A percentile compares a stretch with the other conserved stretches of the same genome.
Conservation (phyloP, 2,329 filamentous ascomycete genomes). For the Colletotrichum somersetense region DNA sequence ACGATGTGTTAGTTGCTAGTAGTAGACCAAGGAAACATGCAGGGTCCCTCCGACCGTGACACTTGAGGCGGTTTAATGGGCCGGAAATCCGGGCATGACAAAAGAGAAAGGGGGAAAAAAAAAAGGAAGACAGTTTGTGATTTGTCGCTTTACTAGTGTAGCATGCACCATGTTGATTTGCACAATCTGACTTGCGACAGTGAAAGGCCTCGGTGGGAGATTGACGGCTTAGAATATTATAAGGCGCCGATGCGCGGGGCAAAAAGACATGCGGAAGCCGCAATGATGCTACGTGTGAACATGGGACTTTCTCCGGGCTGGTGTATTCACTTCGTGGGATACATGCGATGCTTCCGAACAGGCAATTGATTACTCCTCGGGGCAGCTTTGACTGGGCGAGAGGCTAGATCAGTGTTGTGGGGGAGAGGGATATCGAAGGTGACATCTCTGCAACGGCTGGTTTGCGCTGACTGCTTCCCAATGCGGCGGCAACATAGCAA, state of each 20-base stretch:
- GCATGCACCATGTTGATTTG: neutral
- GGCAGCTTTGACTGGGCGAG: neutral
- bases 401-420: neutral
- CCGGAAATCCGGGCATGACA: conserved; percentile 8
- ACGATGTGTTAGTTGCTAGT: conserved; percentile 12
- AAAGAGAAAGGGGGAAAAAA: neutral
- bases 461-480: neutral
- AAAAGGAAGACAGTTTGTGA: neutral
- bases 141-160: neutral
- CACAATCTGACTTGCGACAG: neutral
- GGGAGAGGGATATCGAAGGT: conserved; percentile 3
- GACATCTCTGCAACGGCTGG: neutral
- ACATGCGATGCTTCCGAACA: neutral
- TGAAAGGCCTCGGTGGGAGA: neutral
- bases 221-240: too few relatives aligned
- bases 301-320: too few relatives aligned
- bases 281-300: too few relatives aligned
- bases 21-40: conserved; percentile 5
- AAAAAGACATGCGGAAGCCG: too few relatives aligned
- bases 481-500: neutral
- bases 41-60: conserved; percentile 1
- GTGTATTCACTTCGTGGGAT: too few relatives aligned
- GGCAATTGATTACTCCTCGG: neutral
- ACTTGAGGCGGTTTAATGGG: conserved; percentile 12
- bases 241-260: too few relatives aligned